These are phyloP conservation scores for Mycena alexandri DNA, from an alignment of 768 basidiomycete genomes.

Conservation along the genomic window DNA sequence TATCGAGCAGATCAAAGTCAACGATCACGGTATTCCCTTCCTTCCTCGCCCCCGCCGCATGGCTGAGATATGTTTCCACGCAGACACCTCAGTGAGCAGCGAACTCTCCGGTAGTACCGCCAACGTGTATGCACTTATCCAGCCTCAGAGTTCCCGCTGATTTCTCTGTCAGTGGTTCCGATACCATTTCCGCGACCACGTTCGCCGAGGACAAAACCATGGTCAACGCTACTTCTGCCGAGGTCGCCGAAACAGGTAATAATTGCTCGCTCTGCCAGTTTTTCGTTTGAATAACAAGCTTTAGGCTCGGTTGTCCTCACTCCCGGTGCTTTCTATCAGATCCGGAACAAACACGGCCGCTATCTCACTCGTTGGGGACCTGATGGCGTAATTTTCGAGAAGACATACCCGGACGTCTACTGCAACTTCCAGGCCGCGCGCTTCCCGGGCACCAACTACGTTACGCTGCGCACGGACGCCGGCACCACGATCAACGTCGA, in stretches of 20 bases:
- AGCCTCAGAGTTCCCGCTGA: not conserved
- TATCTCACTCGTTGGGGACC: not conserved
- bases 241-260: not conserved
- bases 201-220: conserved; percentile 3
- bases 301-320: no score
- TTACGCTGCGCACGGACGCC: not conserved
- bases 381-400: not conserved
- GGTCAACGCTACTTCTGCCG: no score
- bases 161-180: conserved; percentile 7
- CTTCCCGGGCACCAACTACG: not conserved
- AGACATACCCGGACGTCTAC: not conserved
- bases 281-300: not conserved
- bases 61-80: not conserved
- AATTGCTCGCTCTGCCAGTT: not conserved
- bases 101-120: not conserved
- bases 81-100: not conserved
- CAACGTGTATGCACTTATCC: not conserved
- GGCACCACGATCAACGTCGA: not conserved
- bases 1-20: not conserved
- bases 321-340: not conserved
- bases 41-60: not conserved
- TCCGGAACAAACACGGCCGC: not conserved
- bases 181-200: conserved; percentile 1
- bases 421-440: not conserved
- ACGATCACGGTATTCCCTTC: conserved; percentile 4